A percentile compares a stretch with the other conserved stretches of the same genome.
These are phyloP conservation scores for Ceratobasidium sp. DNA, from an alignment of 1,284 basidiomycete genomes.

Conservation along the genomic window DNA sequence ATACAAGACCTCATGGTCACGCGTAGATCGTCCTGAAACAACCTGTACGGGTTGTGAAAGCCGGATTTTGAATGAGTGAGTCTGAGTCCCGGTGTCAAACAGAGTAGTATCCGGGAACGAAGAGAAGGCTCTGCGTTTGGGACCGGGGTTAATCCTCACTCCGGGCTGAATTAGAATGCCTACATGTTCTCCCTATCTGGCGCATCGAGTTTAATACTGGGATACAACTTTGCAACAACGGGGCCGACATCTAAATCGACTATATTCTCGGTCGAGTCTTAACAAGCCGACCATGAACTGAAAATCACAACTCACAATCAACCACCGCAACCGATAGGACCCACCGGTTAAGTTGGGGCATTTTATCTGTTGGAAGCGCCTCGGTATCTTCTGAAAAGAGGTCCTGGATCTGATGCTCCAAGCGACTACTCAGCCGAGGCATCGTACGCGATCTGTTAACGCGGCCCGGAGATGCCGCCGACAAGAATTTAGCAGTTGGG, in stretches of 20 bases:
- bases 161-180: conserved; percentile 48
- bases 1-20: conserved; percentile 59
- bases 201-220: conserved; percentile 64
- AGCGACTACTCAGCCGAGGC: conserved; percentile 19
- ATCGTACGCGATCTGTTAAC: conserved; percentile 24
- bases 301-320: conserved; percentile 52
- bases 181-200: conserved; percentile 84
- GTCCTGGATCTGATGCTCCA: conserved; percentile 16
- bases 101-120: conserved; percentile 90
- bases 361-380: conserved; percentile 56
- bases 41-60: conserved; percentile 48
- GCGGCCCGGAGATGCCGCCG: background rate
- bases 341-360: conserved; percentile 70
- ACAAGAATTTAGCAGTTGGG: background rate
- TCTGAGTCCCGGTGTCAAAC: conserved; percentile 74
- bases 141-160: conserved; percentile 14
- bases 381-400: conserved; percentile 19
- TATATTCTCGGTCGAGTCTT: conserved; percentile 49
- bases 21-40: conserved; percentile 60
- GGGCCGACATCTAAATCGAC: conserved; percentile 90
- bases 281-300: too few relatives aligned
- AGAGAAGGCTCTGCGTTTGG: conserved; percentile 78
- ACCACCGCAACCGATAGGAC: conserved; percentile 79
- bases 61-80: conserved; percentile 75
- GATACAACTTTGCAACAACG: conserved; percentile 74